Conservation (phyloP, 768 basidiomycete species). For the Lentinula lateritia region DNA sequence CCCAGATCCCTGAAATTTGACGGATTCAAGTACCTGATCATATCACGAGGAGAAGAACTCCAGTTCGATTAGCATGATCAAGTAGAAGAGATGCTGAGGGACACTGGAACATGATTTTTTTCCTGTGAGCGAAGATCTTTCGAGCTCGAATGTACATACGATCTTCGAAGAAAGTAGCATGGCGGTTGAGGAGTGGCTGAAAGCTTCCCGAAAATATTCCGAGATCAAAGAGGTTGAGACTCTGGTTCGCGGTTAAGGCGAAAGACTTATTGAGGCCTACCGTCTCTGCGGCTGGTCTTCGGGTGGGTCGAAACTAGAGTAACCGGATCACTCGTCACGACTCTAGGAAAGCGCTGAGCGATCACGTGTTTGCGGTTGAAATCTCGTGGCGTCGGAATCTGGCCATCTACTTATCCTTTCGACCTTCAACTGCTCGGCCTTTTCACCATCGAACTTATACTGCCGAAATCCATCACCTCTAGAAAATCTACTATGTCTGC, state of each 20-base stretch:
- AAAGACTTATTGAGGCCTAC: conserved; percentile 15
- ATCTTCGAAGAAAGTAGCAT: conserved; percentile 15
- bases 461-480: background rate
- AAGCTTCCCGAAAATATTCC: background rate
- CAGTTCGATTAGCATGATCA: too few relatives aligned
- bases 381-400: too few relatives aligned
- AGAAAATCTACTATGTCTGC: conserved; percentile 23
- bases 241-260: conserved; percentile 3
- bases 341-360: background rate
- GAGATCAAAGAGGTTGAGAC: background rate
- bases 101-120: too few relatives aligned
- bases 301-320: too few relatives aligned
- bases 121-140: too few relatives aligned
- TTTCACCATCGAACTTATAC: background rate
- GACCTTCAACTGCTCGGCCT: background rate
- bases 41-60: too few relatives aligned
- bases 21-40: too few relatives aligned
- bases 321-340: too few relatives aligned
- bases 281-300: too few relatives aligned
- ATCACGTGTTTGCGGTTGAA: conserved; percentile 15
- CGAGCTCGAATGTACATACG: conserved; percentile 15
- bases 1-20: too few relatives aligned
- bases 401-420: background rate
- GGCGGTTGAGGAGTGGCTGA: background rate
- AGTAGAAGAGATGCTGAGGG: too few relatives aligned